Percentiles rank a stretch among this genome's conserved stretches.
Conservation (phyloP, 768 basidiomycete genomes). For the Chlorophyllum brunneum region DNA sequence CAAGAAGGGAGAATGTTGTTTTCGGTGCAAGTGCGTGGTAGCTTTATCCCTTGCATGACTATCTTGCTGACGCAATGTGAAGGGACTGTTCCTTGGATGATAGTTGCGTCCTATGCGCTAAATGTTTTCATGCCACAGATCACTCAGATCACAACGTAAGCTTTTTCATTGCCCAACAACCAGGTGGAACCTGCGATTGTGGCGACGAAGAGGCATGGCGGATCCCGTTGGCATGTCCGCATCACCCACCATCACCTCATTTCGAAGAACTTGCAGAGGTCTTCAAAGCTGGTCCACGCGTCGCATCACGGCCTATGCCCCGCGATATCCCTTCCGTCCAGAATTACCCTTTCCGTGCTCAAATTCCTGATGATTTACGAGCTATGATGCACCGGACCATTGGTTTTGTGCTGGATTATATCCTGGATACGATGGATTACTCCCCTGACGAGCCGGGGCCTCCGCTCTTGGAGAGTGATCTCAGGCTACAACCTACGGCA, state of each 20-base stretch:
- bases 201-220: slow-evolving; percentile 91
- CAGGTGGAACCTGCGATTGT: slow-evolving; percentile 93
- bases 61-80: slow-evolving; percentile 5
- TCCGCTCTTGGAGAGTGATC: slow-evolving; percentile 62
- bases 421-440: slow-evolving; percentile 78
- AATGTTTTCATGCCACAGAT: slow-evolving; percentile 86
- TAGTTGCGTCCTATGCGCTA: slow-evolving; percentile 84
- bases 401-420: slow-evolving; percentile 75
- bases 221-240: slow-evolving; percentile 58
- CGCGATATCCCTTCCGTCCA: slow-evolving; percentile 57
- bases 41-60: slow-evolving; percentile 1
- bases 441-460: slow-evolving; percentile 77
- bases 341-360: slow-evolving; percentile 53
- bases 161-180: slow-evolving; percentile 90
- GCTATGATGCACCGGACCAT: slow-evolving; percentile 75
- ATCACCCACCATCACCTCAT: slow-evolving; percentile 62
- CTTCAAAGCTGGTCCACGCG: slow-evolving; percentile 5
- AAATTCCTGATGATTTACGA: slow-evolving; percentile 60
- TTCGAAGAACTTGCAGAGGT: slow-evolving; percentile 23
- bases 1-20: slow-evolving; percentile 88
- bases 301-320: slow-evolving; percentile 29
- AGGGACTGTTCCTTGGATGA: slow-evolving; percentile 92
- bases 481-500: slow-evolving; percentile 69
- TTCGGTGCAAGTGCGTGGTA: slow-evolving; percentile 82
- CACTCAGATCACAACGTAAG: slow-evolving; percentile 88